Percentiles rank a stretch among this genome's conserved stretches.
Evolutionary conservation across 1,284 basidiomycete genomes (phyloP).

Genomic region (Entoloma clypeatum): DNA sequence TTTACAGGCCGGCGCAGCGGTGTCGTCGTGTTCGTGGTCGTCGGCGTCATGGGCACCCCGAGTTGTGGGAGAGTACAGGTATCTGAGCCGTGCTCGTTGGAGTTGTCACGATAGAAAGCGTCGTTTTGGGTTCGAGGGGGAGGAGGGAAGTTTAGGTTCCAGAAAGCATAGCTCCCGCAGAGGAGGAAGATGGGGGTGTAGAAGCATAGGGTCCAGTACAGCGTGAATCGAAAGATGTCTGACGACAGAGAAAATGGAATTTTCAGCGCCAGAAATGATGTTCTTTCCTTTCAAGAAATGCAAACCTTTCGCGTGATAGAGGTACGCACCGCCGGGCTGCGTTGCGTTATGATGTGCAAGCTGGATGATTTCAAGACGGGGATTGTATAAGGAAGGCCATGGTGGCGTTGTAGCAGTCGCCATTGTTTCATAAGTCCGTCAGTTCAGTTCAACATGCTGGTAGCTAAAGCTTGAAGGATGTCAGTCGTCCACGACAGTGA

Average conservation of each 20-base stretch:
- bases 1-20: conserved; percentile 8
- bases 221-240: conserved; percentile 82
- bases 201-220: conserved; percentile 82
- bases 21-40: background rate
- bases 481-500: no score
- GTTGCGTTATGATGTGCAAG: conserved; percentile 37
- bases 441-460: no score
- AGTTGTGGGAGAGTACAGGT: conserved; percentile 9
- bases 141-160: conserved; percentile 62
- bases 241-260: background rate
- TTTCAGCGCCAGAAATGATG: no score
- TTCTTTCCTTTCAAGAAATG: background rate
- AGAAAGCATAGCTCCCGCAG: conserved; percentile 67
- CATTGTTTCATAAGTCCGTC: conserved; percentile 1
- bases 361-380: conserved; percentile 44
- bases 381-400: conserved; percentile 58
- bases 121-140: conserved; percentile 8
- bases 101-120: conserved; percentile 2
- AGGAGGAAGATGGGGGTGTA: conserved; percentile 67
- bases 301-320: conserved; percentile 40
- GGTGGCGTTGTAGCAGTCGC: conserved; percentile 24
- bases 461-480: no score
- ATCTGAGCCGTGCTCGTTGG: conserved; percentile 9
- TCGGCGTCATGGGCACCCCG: no score
- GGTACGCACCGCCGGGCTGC: conserved; percentile 44